Base-by-base conservation (phyloP, 2,329 filamentous ascomycete species). In the Eurotiales sp. region DNA sequence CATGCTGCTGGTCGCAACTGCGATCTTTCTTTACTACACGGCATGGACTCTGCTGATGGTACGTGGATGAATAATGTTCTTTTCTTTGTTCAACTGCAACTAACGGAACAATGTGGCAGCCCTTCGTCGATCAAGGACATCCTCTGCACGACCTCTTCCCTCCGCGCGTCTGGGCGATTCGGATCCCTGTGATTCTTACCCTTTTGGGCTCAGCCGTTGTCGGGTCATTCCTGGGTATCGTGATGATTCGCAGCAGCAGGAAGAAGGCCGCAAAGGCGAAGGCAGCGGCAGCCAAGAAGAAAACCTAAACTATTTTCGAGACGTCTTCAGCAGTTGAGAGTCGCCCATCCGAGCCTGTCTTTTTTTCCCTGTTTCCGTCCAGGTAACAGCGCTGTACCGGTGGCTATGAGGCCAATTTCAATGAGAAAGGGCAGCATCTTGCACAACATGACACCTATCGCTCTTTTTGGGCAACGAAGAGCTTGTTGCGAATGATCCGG, bases 21-120 rank as follows among this genome's bases (percentile, higher is more conserved):
- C 80, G 63, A 82, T 88, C 69, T 89, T 88, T 71, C 77, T 87
- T 64, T 99, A 99, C 82, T 99, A 99, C 78, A 93, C 90, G 58
- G 83, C 96, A 72, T 99, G 93, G 93, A 96, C 93, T 23, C 81
- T 99, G 58, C 81, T 97, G 60, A 97, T 99, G 88, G 93, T 96
- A 82, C 53, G 74, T 41, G 14, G 17, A 27, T 12, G 39, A 12
- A 17, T 40, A 14, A 3, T 23, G 15, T 2, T 2, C 23, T 44
- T 44, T 30, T 42, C 34, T 37, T 30, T n/a, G n/a, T n/a, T 41
- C 40, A 19, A 15, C 2, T 23, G 8, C 6, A 41, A 39, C 17
- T 30, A 8, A 40, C 45, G 19, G 15, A 29, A 1, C 15, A 10
- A 43, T 46, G 32, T 14, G 1, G 29, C 61, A 99, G 93, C 93